A percentile compares a stretch with the other conserved stretches of the same genome.
Conservation (phyloP, 352 stramenopile genomes). For the Phytophthora litchii region DNA sequence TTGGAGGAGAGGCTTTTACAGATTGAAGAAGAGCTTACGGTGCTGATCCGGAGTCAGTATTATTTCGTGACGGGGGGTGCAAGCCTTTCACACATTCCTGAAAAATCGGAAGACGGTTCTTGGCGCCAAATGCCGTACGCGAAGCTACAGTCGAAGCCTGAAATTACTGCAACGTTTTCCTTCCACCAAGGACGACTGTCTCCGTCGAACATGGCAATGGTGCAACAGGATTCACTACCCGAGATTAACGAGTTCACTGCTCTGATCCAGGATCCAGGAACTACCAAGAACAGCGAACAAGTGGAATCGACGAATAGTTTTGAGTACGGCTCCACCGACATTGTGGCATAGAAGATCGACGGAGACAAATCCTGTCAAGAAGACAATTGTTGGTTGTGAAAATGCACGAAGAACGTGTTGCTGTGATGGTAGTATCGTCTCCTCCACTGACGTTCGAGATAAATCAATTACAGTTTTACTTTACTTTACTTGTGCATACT, state of each 20-base stretch:
- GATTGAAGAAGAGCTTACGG: conserved; percentile 79
- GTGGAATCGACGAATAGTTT: background rate
- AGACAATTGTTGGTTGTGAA: too few relatives aligned
- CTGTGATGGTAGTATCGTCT: too few relatives aligned
- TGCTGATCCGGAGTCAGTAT: conserved; percentile 75
- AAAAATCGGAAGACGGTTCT: conserved; percentile 18
- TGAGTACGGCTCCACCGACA: conserved; percentile 19
- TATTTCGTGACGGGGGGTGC: conserved; percentile 69
- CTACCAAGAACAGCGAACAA: background rate
- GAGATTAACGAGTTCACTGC: conserved; percentile 72
- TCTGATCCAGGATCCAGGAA: conserved; percentile 39
- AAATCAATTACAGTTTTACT: too few relatives aligned
- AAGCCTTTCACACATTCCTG: conserved; percentile 31
- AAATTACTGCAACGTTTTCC: conserved; percentile 31
- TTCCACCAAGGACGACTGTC: conserved; percentile 71
- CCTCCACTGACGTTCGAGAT: too few relatives aligned
- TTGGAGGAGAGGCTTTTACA: conserved; percentile 62
- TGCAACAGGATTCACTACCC: conserved; percentile 52
- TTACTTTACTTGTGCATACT: too few relatives aligned
- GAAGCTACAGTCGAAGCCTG: conserved; percentile 20
- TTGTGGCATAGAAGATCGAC: conserved; percentile 2
- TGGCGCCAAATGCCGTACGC: conserved; percentile 21
- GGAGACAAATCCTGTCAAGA: too few relatives aligned
- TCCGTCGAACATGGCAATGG: conserved; percentile 35
- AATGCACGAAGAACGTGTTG: too few relatives aligned